Evolutionary conservation across 2,329 filamentous ascomycete genomes (phyloP).

Genomic region (Aspergillus transmontanensis): DNA sequence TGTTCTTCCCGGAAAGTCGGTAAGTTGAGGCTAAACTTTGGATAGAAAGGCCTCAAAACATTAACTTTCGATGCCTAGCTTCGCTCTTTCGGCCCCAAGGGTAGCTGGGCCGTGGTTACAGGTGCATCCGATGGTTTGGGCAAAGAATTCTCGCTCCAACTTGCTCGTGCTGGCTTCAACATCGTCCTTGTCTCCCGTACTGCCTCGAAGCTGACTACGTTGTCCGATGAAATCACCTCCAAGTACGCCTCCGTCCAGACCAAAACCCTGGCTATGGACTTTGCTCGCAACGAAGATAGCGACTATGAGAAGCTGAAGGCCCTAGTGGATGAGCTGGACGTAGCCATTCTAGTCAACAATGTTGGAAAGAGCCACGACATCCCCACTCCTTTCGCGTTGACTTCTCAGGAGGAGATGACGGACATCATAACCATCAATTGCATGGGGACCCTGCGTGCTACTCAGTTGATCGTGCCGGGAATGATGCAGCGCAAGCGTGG

Average conservation of each 20-base stretch:
- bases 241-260: slow-evolving; percentile 67
- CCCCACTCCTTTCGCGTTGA: slow-evolving; percentile 84
- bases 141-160: slow-evolving; percentile 91
- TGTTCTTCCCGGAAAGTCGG: slow-evolving; percentile 59
- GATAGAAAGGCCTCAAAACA: not conserved
- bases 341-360: slow-evolving; percentile 93
- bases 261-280: slow-evolving; percentile 89
- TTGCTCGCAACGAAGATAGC: slow-evolving; percentile 72
- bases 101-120: slow-evolving; percentile 91
- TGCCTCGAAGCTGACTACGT: slow-evolving; percentile 79
- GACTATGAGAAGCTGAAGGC: slow-evolving; percentile 77
- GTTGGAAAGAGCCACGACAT: slow-evolving; percentile 94
- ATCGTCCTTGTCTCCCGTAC: slow-evolving; percentile 93
- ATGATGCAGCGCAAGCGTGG: slow-evolving; percentile 84
- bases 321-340: slow-evolving; percentile 71
- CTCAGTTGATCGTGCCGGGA: slow-evolving; percentile 78
- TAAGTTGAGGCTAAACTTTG: slow-evolving; percentile 29
- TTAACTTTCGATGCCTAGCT: slow-evolving; percentile 59
- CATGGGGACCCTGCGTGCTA: slow-evolving; percentile 83
- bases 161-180: slow-evolving; percentile 91
- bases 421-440: slow-evolving; percentile 97
- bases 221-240: slow-evolving; percentile 76
- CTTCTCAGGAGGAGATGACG: slow-evolving; percentile 75
- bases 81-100: slow-evolving; percentile 84
- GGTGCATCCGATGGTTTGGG: slow-evolving; percentile 95